A percentile compares a stretch with the other conserved stretches of the same genome.
Evolutionary conservation across 164 flowering plant species (phyloP).

Genomic region (Santalum album): DNA sequence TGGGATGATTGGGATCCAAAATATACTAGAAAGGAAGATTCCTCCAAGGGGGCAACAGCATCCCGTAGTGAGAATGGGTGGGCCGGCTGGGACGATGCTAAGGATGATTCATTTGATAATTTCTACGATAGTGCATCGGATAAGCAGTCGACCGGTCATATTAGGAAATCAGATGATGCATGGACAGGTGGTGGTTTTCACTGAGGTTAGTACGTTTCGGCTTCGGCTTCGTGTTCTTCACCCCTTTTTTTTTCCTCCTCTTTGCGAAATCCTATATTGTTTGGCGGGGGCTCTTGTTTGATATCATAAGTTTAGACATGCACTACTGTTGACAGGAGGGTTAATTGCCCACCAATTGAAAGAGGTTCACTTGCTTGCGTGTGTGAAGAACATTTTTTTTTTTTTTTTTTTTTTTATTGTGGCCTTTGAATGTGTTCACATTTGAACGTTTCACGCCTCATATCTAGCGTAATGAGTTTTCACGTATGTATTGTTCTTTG

Average conservation of each 20-base stretch:
- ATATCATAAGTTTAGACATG: slow-evolving; percentile 14
- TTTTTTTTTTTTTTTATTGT: too few species aligned
- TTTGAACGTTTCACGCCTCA: too few species aligned
- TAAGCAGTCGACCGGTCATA: slow-evolving; percentile 36
- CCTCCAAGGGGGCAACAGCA: slow-evolving; percentile 29
- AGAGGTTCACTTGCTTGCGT: slow-evolving; percentile 1
- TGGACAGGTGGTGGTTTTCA: slow-evolving; percentile 91
- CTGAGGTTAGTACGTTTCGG: slow-evolving; percentile 29
- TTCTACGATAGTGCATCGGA: slow-evolving; percentile 40
- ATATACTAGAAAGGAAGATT: slow-evolving; percentile 36
- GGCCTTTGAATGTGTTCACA: too few species aligned
- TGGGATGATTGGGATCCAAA: slow-evolving; percentile 89
- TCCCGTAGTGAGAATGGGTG: slow-evolving; percentile 54
- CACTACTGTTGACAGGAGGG: slow-evolving; percentile 17
- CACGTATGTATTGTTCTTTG: too few species aligned
- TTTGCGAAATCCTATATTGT: background rate
- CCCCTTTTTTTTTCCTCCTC: background rate
- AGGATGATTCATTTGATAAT: slow-evolving; percentile 64
- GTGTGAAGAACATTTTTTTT: slow-evolving; percentile 10
- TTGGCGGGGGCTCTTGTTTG: slow-evolving; percentile 13
- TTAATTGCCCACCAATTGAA: slow-evolving; percentile 15
- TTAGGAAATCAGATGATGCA: slow-evolving; percentile 52
- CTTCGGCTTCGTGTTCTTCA: background rate
- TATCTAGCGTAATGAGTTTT: too few species aligned
- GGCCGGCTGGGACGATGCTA: slow-evolving; percentile 95